Conservation (phyloP, 2,329 filamentous ascomycete genomes). For the Aspergillus ustus region DNA sequence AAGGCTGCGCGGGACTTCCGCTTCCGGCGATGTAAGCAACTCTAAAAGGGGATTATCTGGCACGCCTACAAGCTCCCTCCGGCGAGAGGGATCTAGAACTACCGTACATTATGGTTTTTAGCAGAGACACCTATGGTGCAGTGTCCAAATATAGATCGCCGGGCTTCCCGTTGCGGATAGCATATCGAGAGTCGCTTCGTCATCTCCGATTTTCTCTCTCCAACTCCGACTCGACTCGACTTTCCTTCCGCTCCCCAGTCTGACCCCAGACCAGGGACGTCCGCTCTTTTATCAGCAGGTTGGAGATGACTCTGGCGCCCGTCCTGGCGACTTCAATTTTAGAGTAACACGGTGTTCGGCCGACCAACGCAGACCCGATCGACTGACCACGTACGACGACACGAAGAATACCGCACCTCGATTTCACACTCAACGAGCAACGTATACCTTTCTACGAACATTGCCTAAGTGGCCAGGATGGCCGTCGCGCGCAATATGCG, state of each 20-base stretch:
- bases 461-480: conserved; percentile 50
- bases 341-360: conserved; percentile 18
- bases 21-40: conserved; percentile 8
- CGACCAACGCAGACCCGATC: conserved; percentile 5
- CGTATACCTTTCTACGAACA: not conserved
- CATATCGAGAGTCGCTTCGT: not conserved
- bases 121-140: not conserved
- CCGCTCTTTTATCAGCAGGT: not conserved
- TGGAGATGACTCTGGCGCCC: conserved; percentile 18
- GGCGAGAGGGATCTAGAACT: not conserved
- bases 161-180: conserved; percentile 15
- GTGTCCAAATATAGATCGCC: not conserved
- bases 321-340: conserved; percentile 10
- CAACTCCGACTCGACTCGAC: not conserved
- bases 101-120: not conserved
- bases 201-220: not conserved
- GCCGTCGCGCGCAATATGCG: conserved; percentile 70
- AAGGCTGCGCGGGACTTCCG: conserved; percentile 10
- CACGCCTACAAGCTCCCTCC: not conserved
- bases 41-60: not conserved
- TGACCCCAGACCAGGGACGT: not conserved
- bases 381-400: conserved; percentile 23
- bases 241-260: not conserved
- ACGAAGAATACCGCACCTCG: not conserved
- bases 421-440: conserved; percentile 1